Evolutionary conservation across 2,329 filamentous ascomycete species (phyloP), one percentile per base, ranked within the genome.

Genomic region (Pseudocercospora musae): DNA sequence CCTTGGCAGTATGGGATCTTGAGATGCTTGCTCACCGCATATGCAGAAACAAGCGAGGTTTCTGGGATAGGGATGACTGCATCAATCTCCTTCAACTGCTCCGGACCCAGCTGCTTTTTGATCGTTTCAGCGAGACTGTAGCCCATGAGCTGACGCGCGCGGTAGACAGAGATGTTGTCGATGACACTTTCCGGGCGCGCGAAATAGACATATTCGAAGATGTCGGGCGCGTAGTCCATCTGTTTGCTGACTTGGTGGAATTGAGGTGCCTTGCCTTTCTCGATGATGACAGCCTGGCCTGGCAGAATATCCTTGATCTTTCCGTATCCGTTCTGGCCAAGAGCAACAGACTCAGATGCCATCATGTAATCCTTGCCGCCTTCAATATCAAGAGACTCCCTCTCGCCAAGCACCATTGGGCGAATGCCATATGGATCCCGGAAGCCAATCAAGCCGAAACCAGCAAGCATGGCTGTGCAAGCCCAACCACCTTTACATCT

Each of bases 141-240:
- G 50, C 92, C 92, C 93, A 96, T 96, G 70, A 91, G 89, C 73
- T 94, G 88, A 57, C 93, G 86, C 69, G 89, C 92, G 68, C 87
- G 86, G 73, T 96, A 87, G 25, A 97, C 90, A 60, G 90, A 92
- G 67, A 96, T 96, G 18, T 91, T 92, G 72, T 96, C 92, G 61
- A 96, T 94, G 69, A 88, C 82, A 0, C 86, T 88, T 75, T 96
- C 92, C 0, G 91, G 91, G 1, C 92, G 83, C 13, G 91, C 89
- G 70, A 96, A 92, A 79, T 96, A 96, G 62, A 96, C 89, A 67
- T 88, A 92, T 77, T 96, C 91, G 71, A 96, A 95, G 64, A 92
- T 89, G 74, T 96, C 92, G 0, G 92, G 92, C 1, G 89, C 87
- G 73, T 96, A 96, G 15, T 83, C 82, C 69, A 85, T 83, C 68